phyloP scores from a whole-genome alignment of 2,329 filamentous ascomycete genomes.

The Fusarium subtropicale region DNA sequence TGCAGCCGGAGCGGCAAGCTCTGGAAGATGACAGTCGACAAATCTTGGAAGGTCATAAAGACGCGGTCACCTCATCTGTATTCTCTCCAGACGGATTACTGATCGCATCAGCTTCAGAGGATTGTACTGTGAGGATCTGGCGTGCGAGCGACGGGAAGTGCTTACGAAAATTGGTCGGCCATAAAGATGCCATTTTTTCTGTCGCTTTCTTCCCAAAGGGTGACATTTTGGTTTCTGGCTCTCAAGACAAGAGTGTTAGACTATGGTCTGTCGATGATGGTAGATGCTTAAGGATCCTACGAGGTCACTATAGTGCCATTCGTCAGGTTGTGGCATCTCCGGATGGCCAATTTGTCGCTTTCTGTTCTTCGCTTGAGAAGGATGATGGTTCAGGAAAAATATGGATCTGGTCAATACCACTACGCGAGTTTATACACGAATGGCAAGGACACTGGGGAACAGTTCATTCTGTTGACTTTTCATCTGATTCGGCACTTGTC shows the following conservation, averaged over 20 bases:
- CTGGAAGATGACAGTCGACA: not conserved
- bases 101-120: not conserved
- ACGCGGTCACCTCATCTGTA: not conserved
- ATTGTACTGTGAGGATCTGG: not conserved
- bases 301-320: not conserved
- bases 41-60: not conserved
- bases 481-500: not conserved
- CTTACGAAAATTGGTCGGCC: not conserved
- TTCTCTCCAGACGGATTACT: not conserved
- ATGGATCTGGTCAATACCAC: not conserved
- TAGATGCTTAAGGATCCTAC: not conserved
- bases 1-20: not conserved
- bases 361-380: not conserved
- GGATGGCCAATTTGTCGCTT: not conserved
- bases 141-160: not conserved
- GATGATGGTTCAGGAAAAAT: not conserved
- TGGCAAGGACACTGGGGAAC: not conserved
- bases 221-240: not conserved
- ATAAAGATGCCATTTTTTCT: not conserved
- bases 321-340: not conserved
- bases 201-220: not conserved
- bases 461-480: not conserved
- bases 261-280: not conserved
- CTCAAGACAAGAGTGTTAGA: not conserved
- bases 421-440: not conserved